Evolutionary conservation across 78 protist species (phyloP), one percentile per base, ranked within the genome.

Genomic region (Anaeramoeba flamelloides): DNA sequence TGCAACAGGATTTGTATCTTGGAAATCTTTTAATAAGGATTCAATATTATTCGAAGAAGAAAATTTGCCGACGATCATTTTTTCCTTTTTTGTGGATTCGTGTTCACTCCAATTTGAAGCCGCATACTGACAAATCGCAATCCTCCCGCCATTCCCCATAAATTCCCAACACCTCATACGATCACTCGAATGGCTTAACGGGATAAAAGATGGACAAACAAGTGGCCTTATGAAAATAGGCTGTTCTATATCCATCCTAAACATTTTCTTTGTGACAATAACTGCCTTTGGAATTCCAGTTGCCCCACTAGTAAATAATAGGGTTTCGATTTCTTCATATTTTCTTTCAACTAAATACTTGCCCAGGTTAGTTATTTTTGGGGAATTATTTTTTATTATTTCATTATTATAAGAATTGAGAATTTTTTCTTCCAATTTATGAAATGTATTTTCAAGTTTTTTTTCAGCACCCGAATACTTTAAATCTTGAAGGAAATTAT

Each of bases 111-210:
- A 83, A 39, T 77, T 1, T n/a, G 2, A 1, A 2, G 0, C 40
- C 0, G 78, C 78, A 8, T 83, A 83, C 36, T 64, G 26, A 40
- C 40, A 1, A 8, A 83, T 40, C 22, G 75, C 81, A 37, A 83
- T 81, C 36, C 84, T 0, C 31, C 86, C 86, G 3, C 86, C 86
- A 34, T 81, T 81, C 38, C 34, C 78, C 26, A 83, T 22, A 36
- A 81, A 2, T 77, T 83, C 83, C 86, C 86, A 83, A 36, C 78
- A 1, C 26, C 78, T 0, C 38, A 2, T 81, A 37, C 86, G 38
- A 74, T 83, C 86, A 31, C 53, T n/a, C 39, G 86, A 83, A 64
- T 83, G 86, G 32, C 79, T 65, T n/a, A 83, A 76, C 39, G 86
- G 84, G 78, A 83, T 83, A 81, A 79, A 83, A 17, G 77, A 2